Evolutionary conservation across 2,329 filamentous ascomycete genomes (phyloP).

Genomic region (Fusarium sp.): DNA sequence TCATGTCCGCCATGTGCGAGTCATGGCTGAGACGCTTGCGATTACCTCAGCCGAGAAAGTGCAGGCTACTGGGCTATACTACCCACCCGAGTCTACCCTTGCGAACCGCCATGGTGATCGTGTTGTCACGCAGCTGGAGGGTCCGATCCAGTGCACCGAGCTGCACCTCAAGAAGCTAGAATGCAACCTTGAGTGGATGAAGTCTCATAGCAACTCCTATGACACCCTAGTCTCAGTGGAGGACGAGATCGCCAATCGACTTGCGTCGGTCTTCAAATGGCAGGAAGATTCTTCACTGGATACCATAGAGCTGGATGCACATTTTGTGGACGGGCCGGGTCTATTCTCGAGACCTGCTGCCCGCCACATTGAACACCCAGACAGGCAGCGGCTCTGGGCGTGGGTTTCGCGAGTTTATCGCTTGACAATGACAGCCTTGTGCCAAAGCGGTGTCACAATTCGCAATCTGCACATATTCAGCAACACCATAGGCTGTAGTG

Average conservation of each 20-base stretch:
- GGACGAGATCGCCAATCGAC: neutral
- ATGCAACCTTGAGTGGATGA: neutral
- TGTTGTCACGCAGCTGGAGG: neutral
- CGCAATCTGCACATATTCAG: neutral
- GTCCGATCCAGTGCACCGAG: neutral
- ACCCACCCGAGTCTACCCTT: neutral
- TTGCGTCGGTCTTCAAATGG: neutral
- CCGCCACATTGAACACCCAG: neutral
- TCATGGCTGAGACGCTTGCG: neutral
- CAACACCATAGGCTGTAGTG: neutral
- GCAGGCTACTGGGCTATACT: neutral
- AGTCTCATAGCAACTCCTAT: neutral
- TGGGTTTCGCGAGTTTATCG: neutral
- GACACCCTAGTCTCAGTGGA: neutral
- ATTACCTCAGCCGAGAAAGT: neutral
- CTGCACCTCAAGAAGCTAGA: neutral
- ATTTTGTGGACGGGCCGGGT: neutral
- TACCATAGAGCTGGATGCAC: neutral
- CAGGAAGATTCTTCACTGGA: neutral
- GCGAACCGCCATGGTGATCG: neutral
- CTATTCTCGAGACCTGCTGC: neutral
- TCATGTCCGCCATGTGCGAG: neutral
- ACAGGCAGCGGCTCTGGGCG: neutral
- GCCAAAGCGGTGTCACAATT: neutral
- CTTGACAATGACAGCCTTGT: neutral